Evolutionary conservation across 176 grass and related monocot genomes (phyloP).

Genomic region (Olyra latifolia): DNA sequence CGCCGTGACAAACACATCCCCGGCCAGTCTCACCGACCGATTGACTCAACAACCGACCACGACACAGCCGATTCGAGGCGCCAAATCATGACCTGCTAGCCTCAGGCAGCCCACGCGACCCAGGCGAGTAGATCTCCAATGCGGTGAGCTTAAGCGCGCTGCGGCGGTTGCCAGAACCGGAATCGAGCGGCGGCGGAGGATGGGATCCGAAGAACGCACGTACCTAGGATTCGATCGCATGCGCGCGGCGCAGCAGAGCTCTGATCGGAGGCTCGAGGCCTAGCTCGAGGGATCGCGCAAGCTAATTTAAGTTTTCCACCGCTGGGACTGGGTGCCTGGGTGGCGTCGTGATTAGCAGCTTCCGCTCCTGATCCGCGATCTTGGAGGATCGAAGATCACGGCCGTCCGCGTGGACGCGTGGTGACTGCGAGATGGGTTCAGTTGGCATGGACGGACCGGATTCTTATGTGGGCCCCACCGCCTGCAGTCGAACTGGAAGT

Average conservation of each 20-base stretch:
- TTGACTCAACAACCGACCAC: neutral
- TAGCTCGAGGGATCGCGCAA: conserved; percentile 8
- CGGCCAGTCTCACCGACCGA: neutral
- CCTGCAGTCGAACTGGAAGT: neutral
- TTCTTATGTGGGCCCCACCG: neutral
- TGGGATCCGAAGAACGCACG: neutral
- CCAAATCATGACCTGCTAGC: neutral
- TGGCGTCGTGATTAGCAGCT: conserved; percentile 19
- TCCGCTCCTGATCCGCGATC: neutral
- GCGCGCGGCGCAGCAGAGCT: conserved; percentile 13
- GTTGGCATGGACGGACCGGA: neutral
- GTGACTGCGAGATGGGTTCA: neutral
- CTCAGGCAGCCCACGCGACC: neutral
- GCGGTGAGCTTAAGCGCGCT: neutral
- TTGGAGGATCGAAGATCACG: neutral
- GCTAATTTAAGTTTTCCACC: neutral
- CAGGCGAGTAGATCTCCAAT: neutral
- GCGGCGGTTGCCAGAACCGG: neutral
- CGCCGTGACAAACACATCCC: neutral
- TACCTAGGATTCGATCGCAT: conserved; percentile 32
- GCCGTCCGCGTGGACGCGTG: neutral
- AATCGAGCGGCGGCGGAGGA: neutral
- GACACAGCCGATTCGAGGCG: neutral
- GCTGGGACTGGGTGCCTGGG: neutral
- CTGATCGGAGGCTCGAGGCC: neutral